Evolutionary conservation across 805 yeast genomes (phyloP), one percentile per base, ranked within the genome.

Genomic region (Cyberlindnera xishuangbannaensis): DNA sequence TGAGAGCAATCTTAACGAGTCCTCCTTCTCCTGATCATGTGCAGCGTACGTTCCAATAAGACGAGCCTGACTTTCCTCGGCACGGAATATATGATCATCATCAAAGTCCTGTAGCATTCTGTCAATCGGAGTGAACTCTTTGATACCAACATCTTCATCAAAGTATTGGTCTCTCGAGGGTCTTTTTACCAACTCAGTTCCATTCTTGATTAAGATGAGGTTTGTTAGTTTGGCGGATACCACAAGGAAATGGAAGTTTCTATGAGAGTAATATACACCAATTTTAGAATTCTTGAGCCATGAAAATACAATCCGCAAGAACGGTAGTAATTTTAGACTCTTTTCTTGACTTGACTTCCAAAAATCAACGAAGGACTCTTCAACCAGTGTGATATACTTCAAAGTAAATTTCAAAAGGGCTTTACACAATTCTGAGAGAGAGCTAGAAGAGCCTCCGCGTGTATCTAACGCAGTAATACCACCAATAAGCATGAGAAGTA

Each of bases 131-230:
- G 64, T 58, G 47, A 76, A 79, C 40, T 78, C 87, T 39, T 72
- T 73, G 43, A 76, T 59, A 15, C 64, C 56, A 11, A 79, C 74
- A 57, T 82, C 92, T 48, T 83, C 90, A 28, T 62, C 56, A 49
- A 79, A 81, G 34, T 69, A 71, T 36, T 75, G 70, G 3, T 53
- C 47, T 53, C 90, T 65, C 7, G 50, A 42, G 12, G 82, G 81
- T 31, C 64, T 34, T 11, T 41, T 37, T 3, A 44, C 44, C 22
- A 44, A 42, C n/a, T 30, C 24, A 16, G 30, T 32, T 29, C 40
- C 34, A n/a, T 12, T n/a, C 13, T 13, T 13, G 26, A 25, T 50
- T 10, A 26, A 31, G n/a, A 65, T 37, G n/a, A 39, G 30, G 34
- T 65, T 65, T 13, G 53, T 28, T 11, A 65, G 24, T 6, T 37